Conservation (phyloP, 2,329 filamentous ascomycete species). For the Talaromyces sp. region DNA sequence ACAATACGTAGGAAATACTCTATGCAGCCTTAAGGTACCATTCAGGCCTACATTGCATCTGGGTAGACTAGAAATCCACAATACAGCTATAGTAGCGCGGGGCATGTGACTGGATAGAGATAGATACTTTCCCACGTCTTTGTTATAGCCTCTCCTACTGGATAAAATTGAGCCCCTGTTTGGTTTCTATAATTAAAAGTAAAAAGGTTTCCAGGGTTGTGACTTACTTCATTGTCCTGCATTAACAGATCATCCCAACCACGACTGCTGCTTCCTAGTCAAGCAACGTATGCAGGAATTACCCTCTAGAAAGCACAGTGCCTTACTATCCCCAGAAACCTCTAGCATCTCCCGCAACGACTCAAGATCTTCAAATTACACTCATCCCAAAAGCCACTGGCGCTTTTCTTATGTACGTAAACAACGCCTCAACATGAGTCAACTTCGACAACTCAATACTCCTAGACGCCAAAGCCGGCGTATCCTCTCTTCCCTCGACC, state of each 20-base stretch:
- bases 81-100: background rate
- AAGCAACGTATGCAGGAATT: conserved; percentile 1
- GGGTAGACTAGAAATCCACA: background rate
- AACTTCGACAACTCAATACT: background rate
- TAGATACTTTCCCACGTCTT: background rate
- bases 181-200: background rate
- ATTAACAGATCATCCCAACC: background rate
- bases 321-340: conserved; percentile 23
- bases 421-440: background rate
- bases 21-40: background rate
- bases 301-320: conserved; percentile 22
- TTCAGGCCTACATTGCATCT: background rate
- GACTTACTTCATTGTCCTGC: background rate
- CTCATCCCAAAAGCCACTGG: background rate
- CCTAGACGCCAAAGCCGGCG: background rate
- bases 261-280: background rate
- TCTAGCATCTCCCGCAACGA: background rate
- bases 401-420: background rate
- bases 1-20: background rate
- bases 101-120: background rate
- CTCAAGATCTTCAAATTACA: background rate
- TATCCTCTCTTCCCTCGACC: background rate
- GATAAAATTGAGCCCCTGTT: background rate
- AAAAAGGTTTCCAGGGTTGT: background rate
- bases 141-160: background rate